Evolutionary conservation across 768 basidiomycete species (phyloP), one percentile per base, ranked within the genome.

Genomic region (Erythrobasidium yunnanense): DNA sequence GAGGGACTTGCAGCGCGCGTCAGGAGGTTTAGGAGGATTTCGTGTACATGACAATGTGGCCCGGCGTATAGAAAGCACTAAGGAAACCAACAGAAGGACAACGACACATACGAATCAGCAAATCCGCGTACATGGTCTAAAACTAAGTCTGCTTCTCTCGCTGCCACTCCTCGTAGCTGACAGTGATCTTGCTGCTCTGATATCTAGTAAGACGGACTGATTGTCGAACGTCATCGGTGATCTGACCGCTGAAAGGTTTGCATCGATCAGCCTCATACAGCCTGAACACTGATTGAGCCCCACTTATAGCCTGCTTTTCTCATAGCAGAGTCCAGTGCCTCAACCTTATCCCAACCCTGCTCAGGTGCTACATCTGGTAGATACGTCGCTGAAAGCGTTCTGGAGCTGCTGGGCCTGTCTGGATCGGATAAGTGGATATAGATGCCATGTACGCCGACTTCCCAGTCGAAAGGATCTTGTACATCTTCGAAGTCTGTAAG

Each of bases 401-500:
- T 79, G 83, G 5, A 47, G 57, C 45, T 69, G 38, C 4, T 15
- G n/a, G n/a, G n/a, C n/a, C n/a, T n/a, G n/a, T n/a, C 35, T 34
- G 89, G 89, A 73, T 90, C 87, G 38, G 85, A 82, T 77, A 99
- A 91, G 8, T 83, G 81, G 65, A 99, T 85, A 73, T 86, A 81
- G 74, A 97, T 90, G 52, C 95, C 95, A 77, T 99, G 95, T 0
- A 82, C 81, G 57, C 91, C 93, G 72, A 93, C 76, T 2, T 84
- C 86, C 93, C 93, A 99, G 78, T 91, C 90, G 62, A 95, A 83
- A 73, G 93, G 92, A 33, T 85, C 83, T 29, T 80, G 74, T 54
- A 84, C 88, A 72, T 86, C 81, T 78, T 91, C 89, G 76, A 96
- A 95, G 74, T 96, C 83, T 15, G 92, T 96, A 69, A 99, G 82